phyloP scores from a whole-genome alignment of 2,329 filamentous ascomycete species.

The Knoxdaviesia capensis region DNA sequence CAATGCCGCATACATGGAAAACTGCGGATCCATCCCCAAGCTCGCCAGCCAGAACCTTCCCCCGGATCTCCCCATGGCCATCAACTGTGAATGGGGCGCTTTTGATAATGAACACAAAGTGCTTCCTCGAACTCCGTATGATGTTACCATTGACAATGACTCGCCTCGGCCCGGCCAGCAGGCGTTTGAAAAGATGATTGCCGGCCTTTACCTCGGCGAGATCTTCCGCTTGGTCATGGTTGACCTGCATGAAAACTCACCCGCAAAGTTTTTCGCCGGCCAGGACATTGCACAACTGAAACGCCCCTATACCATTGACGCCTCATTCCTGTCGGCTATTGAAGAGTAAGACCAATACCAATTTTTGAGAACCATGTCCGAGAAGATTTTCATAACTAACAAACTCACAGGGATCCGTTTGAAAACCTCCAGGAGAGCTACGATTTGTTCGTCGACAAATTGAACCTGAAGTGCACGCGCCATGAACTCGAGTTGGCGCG shows the following conservation, averaged over 20 bases:
- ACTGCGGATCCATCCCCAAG: conserved; percentile 81
- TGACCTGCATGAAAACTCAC: conserved; percentile 63
- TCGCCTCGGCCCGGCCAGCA: conserved; percentile 88
- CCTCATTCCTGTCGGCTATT: conserved; percentile 81
- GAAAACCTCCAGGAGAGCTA: conserved; percentile 84
- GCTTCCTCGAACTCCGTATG: conserved; percentile 69
- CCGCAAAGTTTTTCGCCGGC: conserved; percentile 56
- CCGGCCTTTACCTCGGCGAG: conserved; percentile 83
- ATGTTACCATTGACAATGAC: conserved; percentile 71
- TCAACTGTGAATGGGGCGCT: conserved; percentile 95
- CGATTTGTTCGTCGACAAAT: conserved; percentile 60
- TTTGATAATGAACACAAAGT: conserved; percentile 90
- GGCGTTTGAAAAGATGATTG: conserved; percentile 95
- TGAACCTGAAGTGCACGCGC: conserved; percentile 49
- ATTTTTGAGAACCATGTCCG: background rate
- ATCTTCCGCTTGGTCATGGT: conserved; percentile 78
- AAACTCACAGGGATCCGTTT: conserved; percentile 55
- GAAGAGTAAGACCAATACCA: conserved; percentile 43
- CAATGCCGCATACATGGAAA: conserved; percentile 96
- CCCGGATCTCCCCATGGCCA: conserved; percentile 68
- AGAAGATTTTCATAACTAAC: background rate
- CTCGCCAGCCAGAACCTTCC: conserved; percentile 79
- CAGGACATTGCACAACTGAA: conserved; percentile 67
- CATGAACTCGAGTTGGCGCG: conserved; percentile 80
- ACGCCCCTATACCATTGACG: conserved; percentile 76